Percentiles rank a stretch among this genome's conserved stretches.
Conservation (phyloP, 2,329 filamentous ascomycete species). For the Alternaria atra region DNA sequence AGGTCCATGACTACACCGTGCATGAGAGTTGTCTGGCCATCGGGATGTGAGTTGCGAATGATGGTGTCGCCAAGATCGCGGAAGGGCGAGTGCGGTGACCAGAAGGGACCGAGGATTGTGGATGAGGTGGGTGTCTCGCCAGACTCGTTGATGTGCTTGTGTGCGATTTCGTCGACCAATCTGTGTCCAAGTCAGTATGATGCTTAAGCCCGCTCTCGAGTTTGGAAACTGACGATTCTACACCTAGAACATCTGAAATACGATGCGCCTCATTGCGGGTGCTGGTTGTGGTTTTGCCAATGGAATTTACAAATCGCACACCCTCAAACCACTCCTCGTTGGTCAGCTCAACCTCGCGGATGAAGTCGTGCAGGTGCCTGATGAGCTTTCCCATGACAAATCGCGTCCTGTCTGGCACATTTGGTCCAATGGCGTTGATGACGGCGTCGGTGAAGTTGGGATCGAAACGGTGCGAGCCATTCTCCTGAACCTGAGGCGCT, state of each 20-base stretch:
- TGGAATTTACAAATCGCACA: conserved; percentile 77
- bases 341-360: conserved; percentile 78
- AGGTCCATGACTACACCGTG: conserved; percentile 73
- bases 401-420: conserved; percentile 70
- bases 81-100: conserved; percentile 78
- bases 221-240: conserved; percentile 68
- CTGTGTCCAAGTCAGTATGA: conserved; percentile 45
- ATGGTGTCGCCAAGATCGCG: conserved; percentile 71
- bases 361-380: conserved; percentile 79
- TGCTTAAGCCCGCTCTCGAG: rapidly evolving
- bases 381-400: conserved; percentile 71
- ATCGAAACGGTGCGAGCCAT: conserved; percentile 65
- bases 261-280: conserved; percentile 79
- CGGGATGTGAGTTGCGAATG: conserved; percentile 67
- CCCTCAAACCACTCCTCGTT: conserved; percentile 80
- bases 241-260: conserved; percentile 75
- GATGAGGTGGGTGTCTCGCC: conserved; percentile 74
- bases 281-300: conserved; percentile 73
- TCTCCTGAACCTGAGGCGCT: conserved; percentile 33
- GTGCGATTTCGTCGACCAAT: conserved; percentile 72
- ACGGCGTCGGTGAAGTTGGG: conserved; percentile 79
- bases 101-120: conserved; percentile 80
- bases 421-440: conserved; percentile 76
- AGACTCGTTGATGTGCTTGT: conserved; percentile 69
- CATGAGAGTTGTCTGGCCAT: conserved; percentile 71